phyloP scores from a whole-genome alignment of 148 eudicot species.

The Chenopodium quinoa region DNA sequence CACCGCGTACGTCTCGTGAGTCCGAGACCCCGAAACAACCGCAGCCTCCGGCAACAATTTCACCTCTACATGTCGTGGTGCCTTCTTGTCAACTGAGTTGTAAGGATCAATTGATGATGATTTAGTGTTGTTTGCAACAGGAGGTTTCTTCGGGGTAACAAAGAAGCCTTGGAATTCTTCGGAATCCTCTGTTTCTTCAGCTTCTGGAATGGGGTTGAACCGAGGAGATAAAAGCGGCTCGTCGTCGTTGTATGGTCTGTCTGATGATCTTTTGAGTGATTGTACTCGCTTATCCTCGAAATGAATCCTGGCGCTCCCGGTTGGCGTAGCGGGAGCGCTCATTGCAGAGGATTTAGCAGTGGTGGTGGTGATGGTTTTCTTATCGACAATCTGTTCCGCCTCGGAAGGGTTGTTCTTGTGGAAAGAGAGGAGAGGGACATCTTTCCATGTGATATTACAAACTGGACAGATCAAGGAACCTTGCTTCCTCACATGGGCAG shows the following conservation, averaged over 20 bases:
- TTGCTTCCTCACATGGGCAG: conserved; percentile 46
- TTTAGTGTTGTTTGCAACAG: not conserved
- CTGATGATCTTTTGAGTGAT: not conserved
- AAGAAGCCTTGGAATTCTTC: conserved; percentile 75
- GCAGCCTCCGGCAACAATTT: conserved; percentile 68
- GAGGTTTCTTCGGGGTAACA: conserved; percentile 31
- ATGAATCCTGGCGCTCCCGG: conserved; percentile 16
- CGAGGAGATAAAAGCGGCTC: conserved; percentile 57
- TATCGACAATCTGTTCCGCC: conserved; percentile 12
- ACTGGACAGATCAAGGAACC: conserved; percentile 59
- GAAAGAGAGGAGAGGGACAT: conserved; percentile 58
- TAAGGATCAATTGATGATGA: not conserved
- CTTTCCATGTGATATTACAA: conserved; percentile 70
- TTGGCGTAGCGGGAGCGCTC: conserved; percentile 28
- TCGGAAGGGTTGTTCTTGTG: conserved; percentile 26
- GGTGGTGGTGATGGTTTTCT: conserved; percentile 2
- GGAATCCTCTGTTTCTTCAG: conserved; percentile 38
- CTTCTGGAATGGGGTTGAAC: conserved; percentile 57
- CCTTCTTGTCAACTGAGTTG: conserved; percentile 1
- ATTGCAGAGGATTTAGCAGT: not conserved
- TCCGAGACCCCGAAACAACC: conserved; percentile 45
- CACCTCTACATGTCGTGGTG: conserved; percentile 44
- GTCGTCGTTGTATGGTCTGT: conserved; percentile 53
- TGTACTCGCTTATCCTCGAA: conserved; percentile 14
- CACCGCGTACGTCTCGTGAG: conserved; percentile 60